A percentile compares a stretch with the other conserved stretches of the same genome.
Conservation (phyloP, 108 stramenopile species). For the Chaetoceros muelleri region DNA sequence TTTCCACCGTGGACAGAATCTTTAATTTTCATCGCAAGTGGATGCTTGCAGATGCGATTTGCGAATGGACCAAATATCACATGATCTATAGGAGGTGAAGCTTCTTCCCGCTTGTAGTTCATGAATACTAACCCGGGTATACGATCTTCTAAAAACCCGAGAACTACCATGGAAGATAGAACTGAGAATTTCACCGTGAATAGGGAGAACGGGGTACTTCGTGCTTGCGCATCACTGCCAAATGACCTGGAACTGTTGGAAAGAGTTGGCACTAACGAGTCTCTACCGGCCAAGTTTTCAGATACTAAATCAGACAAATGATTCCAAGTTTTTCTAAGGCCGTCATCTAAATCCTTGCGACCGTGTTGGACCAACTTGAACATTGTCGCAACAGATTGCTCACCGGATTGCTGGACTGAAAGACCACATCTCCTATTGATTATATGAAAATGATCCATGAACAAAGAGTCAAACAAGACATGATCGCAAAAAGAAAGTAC, state of each 20-base stretch:
- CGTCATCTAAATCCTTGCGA: slow-evolving; percentile 34
- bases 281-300: slow-evolving; percentile 46
- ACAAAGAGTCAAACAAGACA: background rate
- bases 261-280: slow-evolving; percentile 17
- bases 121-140: slow-evolving; percentile 67
- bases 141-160: slow-evolving; percentile 70
- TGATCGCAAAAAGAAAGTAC: background rate
- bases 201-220: slow-evolving; percentile 37
- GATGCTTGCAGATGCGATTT: slow-evolving; percentile 53
- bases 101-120: slow-evolving; percentile 63
- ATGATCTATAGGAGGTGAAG: slow-evolving; percentile 50
- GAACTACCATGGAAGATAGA: slow-evolving; percentile 55
- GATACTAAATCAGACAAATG: slow-evolving; percentile 43
- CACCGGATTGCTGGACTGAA: slow-evolving; percentile 29
- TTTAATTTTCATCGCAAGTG: slow-evolving; percentile 55
- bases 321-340: slow-evolving; percentile 38
- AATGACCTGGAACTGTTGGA: slow-evolving; percentile 15
- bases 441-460: background rate
- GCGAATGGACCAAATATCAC: slow-evolving; percentile 58
- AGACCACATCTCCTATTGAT: slow-evolving; percentile 40
- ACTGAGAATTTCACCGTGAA: slow-evolving; percentile 66
- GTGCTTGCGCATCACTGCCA: slow-evolving; percentile 10
- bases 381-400: slow-evolving; percentile 27
- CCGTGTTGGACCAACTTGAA: slow-evolving; percentile 46
- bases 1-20: slow-evolving; percentile 26